A percentile compares a stretch with the other conserved stretches of the same genome.
phyloP scores from a whole-genome alignment of 495 filamentous ascomycete species.

The Penicillium angulare region DNA sequence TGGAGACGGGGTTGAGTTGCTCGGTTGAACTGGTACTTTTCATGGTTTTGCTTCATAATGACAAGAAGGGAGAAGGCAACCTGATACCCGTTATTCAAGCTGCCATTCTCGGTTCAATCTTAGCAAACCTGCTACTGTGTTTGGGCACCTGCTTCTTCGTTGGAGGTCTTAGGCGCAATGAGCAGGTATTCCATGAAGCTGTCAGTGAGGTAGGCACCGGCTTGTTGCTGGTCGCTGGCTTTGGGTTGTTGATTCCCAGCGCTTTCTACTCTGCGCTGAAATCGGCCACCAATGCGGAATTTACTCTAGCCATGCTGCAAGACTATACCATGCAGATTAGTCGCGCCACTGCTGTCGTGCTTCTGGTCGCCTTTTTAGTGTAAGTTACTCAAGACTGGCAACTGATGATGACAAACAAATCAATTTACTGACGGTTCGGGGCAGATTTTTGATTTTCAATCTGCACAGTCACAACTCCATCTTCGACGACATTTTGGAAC shows the following conservation, averaged over 20 bases:
- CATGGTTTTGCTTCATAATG: constrained; percentile 60
- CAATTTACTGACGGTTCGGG: neutral
- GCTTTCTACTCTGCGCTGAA: constrained; percentile 67
- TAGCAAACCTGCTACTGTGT: constrained; percentile 76
- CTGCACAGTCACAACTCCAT: constrained; percentile 78
- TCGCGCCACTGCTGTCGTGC: constrained; percentile 70
- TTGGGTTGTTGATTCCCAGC: constrained; percentile 80
- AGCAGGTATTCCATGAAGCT: constrained; percentile 69
- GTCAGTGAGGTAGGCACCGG: constrained; percentile 81
- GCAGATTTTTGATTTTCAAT: constrained; percentile 77
- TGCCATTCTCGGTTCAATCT: constrained; percentile 76
- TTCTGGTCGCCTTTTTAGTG: constrained; percentile 72
- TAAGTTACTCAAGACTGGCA: constrained; percentile 15
- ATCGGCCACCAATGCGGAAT: constrained; percentile 30
- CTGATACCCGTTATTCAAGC: constrained; percentile 74
- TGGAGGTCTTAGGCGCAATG: constrained; percentile 64
- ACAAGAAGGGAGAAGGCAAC: constrained; percentile 29
- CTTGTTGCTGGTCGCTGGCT: constrained; percentile 75
- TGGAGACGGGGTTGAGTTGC: constrained; percentile 74
- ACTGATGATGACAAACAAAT: neutral
- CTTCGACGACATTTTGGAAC: constrained; percentile 67
- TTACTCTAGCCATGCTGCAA: constrained; percentile 39
- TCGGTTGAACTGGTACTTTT: constrained; percentile 83
- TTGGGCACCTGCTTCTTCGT: constrained; percentile 76
- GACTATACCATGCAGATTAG: constrained; percentile 63